Conservation (phyloP, 2,329 filamentous ascomycete species). For the Sporothrix mexicana region DNA sequence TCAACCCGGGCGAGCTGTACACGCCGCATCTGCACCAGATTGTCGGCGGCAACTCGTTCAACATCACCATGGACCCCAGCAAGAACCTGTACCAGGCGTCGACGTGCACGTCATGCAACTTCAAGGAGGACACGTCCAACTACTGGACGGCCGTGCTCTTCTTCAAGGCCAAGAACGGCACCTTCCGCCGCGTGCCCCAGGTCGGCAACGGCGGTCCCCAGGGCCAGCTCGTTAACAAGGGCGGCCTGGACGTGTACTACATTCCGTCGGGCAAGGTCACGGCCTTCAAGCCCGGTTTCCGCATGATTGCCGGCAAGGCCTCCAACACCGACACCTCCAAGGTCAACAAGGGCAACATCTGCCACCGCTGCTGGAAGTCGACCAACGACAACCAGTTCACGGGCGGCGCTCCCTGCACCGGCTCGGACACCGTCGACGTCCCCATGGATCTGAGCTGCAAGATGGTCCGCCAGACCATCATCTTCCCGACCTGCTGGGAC, state of each 20-base stretch:
- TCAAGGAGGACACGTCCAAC: conserved; percentile 54
- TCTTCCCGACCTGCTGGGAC: conserved; percentile 57
- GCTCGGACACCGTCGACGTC: conserved; percentile 57
- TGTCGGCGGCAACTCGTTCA: conserved; percentile 54
- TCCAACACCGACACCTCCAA: conserved; percentile 50
- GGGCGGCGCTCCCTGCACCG: conserved; percentile 57
- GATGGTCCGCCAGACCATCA: conserved; percentile 49
- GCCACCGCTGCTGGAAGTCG: conserved; percentile 56
- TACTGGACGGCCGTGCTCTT: conserved; percentile 57
- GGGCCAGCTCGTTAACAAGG: conserved; percentile 51
- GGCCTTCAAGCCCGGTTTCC: conserved; percentile 54
- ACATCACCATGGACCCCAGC: conserved; percentile 51
- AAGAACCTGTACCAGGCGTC: conserved; percentile 47
- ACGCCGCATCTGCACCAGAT: conserved; percentile 56
- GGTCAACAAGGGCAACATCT: conserved; percentile 51
- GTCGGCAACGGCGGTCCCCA: conserved; percentile 53
- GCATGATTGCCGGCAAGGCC: conserved; percentile 54
- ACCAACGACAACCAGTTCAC: conserved; percentile 54
- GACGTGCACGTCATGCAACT: conserved; percentile 53
- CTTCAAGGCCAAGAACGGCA: conserved; percentile 53
- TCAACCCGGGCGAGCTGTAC: conserved; percentile 53
- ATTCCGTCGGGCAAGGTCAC: conserved; percentile 52
- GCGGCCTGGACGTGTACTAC: conserved; percentile 54
- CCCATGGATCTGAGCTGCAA: conserved; percentile 43
- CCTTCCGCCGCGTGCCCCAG: conserved; percentile 52